A percentile compares a stretch with the other conserved stretches of the same genome.
Evolutionary conservation across 2,329 filamentous ascomycete species (phyloP).

Genomic region (Hymenoscyphus salicellus): DNA sequence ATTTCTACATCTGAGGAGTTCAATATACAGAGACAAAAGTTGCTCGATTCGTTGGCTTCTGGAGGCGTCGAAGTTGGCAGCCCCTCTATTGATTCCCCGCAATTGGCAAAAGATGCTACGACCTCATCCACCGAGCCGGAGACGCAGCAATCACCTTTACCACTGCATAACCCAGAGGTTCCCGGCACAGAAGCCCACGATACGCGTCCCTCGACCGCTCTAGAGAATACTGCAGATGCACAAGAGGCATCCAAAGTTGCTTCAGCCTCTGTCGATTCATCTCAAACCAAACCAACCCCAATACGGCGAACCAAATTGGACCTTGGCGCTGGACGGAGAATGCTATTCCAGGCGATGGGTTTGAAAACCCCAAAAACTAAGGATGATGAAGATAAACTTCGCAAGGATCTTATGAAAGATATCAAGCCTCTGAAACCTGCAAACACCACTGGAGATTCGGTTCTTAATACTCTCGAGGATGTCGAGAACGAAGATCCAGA

Average conservation of each 20-base stretch:
- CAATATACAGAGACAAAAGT: slow-evolving; percentile 48
- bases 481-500: slow-evolving; percentile 50
- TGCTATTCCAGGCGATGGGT: slow-evolving; percentile 71
- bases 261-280: slow-evolving; percentile 15
- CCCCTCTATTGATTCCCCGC: neutral
- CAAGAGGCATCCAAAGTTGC: slow-evolving; percentile 9
- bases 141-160: neutral
- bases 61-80: slow-evolving; percentile 53
- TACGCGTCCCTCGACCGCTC: neutral
- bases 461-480: slow-evolving; percentile 20
- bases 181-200: neutral
- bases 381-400: slow-evolving; percentile 63
- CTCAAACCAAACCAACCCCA: slow-evolving; percentile 8
- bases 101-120: neutral
- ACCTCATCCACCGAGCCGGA: neutral
- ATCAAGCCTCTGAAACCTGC: slow-evolving; percentile 42
- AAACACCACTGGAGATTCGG: slow-evolving; percentile 18
- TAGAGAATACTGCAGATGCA: neutral
- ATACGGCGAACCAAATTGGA: slow-evolving; percentile 42
- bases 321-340: slow-evolving; percentile 60
- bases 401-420: slow-evolving; percentile 56
- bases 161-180: neutral
- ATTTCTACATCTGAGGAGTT: slow-evolving; percentile 39
- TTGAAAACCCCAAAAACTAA: slow-evolving; percentile 66
- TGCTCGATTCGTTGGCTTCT: slow-evolving; percentile 49